Evolutionary conservation across 1,284 basidiomycete species (phyloP).

Genomic region (Cerrena zonata): DNA sequence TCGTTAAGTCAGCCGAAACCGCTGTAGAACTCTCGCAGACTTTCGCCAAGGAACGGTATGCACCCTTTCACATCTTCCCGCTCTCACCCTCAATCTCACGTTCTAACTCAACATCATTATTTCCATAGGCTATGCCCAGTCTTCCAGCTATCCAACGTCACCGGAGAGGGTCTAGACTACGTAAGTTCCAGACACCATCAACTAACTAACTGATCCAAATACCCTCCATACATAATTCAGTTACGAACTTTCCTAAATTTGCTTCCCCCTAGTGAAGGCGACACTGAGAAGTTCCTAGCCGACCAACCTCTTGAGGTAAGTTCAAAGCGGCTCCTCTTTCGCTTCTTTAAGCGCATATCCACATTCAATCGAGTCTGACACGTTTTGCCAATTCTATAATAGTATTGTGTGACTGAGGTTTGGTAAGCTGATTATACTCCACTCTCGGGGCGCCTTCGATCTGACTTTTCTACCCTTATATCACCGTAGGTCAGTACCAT

Average conservation of each 20-base stretch:
- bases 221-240: conserved; percentile 28
- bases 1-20: conserved; percentile 68
- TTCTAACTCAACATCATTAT: conserved; percentile 1
- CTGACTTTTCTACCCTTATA: conserved; percentile 23
- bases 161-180: conserved; percentile 82
- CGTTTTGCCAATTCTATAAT: conserved; percentile 7
- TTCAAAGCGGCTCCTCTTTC: too few relatives aligned
- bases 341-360: conserved; percentile 1
- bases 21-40: conserved; percentile 73
- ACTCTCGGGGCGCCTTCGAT: conserved; percentile 36
- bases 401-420: conserved; percentile 80
- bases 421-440: conserved; percentile 26
- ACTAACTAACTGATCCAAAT: background rate
- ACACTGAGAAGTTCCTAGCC: conserved; percentile 73
- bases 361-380: background rate
- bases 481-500: conserved; percentile 84
- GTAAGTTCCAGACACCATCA: conserved; percentile 33
- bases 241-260: conserved; percentile 83
- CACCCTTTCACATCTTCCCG: too few relatives aligned
- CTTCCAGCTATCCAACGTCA: conserved; percentile 92
- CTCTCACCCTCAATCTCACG: background rate
- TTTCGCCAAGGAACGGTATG: conserved; percentile 66
- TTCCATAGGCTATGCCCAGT: conserved; percentile 76
- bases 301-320: conserved; percentile 83
- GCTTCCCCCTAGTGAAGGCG: conserved; percentile 77